Base-by-base conservation (phyloP, 1,139 yeast species). In the Dujonia santamariae region DNA sequence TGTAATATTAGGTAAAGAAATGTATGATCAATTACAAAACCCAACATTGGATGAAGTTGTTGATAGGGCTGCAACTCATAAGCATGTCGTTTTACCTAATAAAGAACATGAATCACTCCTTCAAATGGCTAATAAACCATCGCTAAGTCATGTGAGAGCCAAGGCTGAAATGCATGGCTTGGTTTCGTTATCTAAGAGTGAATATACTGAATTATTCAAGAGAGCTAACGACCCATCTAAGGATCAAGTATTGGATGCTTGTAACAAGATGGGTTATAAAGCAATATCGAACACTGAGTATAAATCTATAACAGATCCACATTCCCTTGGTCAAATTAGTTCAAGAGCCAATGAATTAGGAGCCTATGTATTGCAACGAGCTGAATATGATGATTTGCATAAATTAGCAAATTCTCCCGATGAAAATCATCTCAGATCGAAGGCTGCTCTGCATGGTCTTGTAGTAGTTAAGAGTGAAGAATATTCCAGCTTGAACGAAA, bases 81-180 rank as follows among this genome's bases (percentile, higher is more conserved):
- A 29, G 4, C 49, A 48, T 34, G 35, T 43, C 4, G 32, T 47
- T 4, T 30, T 58, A 19, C 45, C 59, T 4, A 22, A 39, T 7
- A 38, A 40, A 2, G 59, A 56, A 19, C 44, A 49, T 7, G 42
- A 42, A 3, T 40, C 42, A 6, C 43, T 62, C 31, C 36, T 39
- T 4, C 49, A 46, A 31, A 41, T 54, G n/a, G 67, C 67, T 0
- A 41, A 56, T 32, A 48, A 51, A 4, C 71, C 71, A 31, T 48
- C 54, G 18, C 49, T 61, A 37, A 56, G 50, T 29, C 65, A 61
- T 32, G 56, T 68, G 4, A 61, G 64, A 37, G 42, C 46, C 9
- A 61, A 57, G 14, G 72, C 72, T 2, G 68, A 64, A 30, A 54
- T 41, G 21, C 56, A 53, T 34, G 56, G 59, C n/a, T 54, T 66